Base-by-base conservation (phyloP, 2,329 filamentous ascomycete species). In the Hypocrella siamensis region DNA sequence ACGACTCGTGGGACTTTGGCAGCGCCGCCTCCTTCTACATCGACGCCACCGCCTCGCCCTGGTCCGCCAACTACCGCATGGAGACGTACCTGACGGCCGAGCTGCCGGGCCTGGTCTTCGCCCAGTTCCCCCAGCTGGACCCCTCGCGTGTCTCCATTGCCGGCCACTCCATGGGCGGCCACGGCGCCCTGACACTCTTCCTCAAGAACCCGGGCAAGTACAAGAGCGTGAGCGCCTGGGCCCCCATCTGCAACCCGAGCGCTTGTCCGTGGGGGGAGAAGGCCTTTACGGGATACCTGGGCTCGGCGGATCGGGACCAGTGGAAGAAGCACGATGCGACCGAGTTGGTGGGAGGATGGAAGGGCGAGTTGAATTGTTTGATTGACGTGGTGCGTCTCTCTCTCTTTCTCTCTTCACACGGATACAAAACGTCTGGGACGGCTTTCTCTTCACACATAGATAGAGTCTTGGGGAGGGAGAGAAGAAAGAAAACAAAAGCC, bases 81-180 rank as follows among this genome's bases (percentile, higher is more conserved):
- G 85, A 96, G 65, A 75, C 69, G 39, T 98, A 98, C 63, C 69
- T 98, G 42, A 77, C 79, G n/a, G 56, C 70, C 33, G 90, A 98
- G 58, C 74, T 98, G n/a, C 88, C 86, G 1, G 60, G 65, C 12
- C 63, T 75, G 2, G 67, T 96, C 17, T 92, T 86, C 55, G 55
- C 56, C 19, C 66, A 70, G 17, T 93, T 85, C 57, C 63, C 70
- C 19, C 66, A 53, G 43, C 63, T 98, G 19, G 88, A 96, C 53
- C 48, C 56, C 1, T 56, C 47, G 18, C 67, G 78, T 26, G 75
- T 94, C 34, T 79, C 77, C 54, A 90, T 98, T 47, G 83, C 82
- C 26, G 90, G 90, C 5, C 90, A 98, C 61, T 86, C 78, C 46
- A 98, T 98, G 90, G 90, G 90, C 42, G 90, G 90, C 0, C 90